Evolutionary conservation across 495 filamentous ascomycete genomes (phyloP).

Genomic region (Venustampulla echinocandica): DNA sequence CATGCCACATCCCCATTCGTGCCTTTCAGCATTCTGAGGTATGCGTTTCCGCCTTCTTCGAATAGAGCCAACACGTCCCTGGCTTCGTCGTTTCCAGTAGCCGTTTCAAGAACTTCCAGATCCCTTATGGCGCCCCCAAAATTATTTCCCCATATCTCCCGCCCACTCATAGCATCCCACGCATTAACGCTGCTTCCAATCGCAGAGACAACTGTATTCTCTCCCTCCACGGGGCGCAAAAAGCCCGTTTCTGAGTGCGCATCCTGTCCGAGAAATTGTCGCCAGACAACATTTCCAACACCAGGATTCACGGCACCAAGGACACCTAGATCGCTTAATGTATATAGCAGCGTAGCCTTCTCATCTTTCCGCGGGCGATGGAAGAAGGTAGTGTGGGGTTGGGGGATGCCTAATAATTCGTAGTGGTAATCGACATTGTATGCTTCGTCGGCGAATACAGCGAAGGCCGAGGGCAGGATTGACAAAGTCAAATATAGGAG

Average conservation of each 20-base stretch:
- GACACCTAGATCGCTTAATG: slow-evolving; percentile 70
- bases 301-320: slow-evolving; percentile 85
- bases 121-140: slow-evolving; percentile 58
- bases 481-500: slow-evolving; percentile 20
- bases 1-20: slow-evolving; percentile 67
- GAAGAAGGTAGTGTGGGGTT: slow-evolving; percentile 83
- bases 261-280: slow-evolving; percentile 50
- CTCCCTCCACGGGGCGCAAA: slow-evolving; percentile 63
- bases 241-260: slow-evolving; percentile 38
- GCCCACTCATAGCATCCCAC: slow-evolving; percentile 81
- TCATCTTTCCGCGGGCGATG: slow-evolving; percentile 72
- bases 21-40: slow-evolving; percentile 62
- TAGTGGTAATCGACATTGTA: slow-evolving; percentile 90
- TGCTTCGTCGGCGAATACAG: slow-evolving; percentile 86
- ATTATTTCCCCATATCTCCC: slow-evolving; percentile 60
- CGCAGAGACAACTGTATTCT: slow-evolving; percentile 64
- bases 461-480: slow-evolving; percentile 36
- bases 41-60: slow-evolving; percentile 44
- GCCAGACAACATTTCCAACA: slow-evolving; percentile 77
- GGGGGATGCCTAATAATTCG: slow-evolving; percentile 74
- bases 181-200: slow-evolving; percentile 53
- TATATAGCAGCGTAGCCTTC: slow-evolving; percentile 85
- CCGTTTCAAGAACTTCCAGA: slow-evolving; percentile 69
- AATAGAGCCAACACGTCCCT: slow-evolving; percentile 68
- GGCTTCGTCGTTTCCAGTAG: slow-evolving; percentile 36